Conservation (phyloP, 805 yeast genomes). For the Ogataea glucozyma region DNA sequence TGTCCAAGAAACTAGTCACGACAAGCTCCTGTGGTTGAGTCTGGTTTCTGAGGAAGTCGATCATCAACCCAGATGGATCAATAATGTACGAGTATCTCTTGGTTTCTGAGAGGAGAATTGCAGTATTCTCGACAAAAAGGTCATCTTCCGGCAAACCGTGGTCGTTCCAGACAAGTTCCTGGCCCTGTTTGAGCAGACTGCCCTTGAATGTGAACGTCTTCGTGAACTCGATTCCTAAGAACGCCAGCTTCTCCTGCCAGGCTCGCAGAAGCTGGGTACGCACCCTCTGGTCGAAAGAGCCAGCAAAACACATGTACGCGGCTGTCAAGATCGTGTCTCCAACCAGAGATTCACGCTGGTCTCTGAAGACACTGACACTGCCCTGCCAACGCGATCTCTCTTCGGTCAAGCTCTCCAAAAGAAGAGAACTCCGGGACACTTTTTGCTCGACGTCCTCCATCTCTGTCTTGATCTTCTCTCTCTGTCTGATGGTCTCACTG, state of each 20-base stretch:
- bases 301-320: constrained; percentile 61
- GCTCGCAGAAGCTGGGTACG: constrained; percentile 28
- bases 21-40: constrained; percentile 41
- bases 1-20: constrained; percentile 71
- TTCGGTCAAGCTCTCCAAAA: constrained; percentile 61
- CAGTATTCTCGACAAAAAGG: constrained; percentile 61
- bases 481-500: constrained; percentile 72
- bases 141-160: constrained; percentile 60
- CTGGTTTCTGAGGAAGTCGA: constrained; percentile 41
- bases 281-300: constrained; percentile 43
- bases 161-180: constrained; percentile 50
- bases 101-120: constrained; percentile 40
- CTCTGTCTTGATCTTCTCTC: constrained; percentile 72
- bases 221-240: constrained; percentile 42
- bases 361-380: constrained; percentile 52
- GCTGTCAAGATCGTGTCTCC: constrained; percentile 72
- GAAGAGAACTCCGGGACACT: constrained; percentile 58
- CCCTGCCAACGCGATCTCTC: constrained; percentile 79
- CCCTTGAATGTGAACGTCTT: constrained; percentile 36
- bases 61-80: constrained; percentile 64
- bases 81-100: constrained; percentile 57
- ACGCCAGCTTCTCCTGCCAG: constrained; percentile 33
- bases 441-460: constrained; percentile 61
- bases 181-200: constrained; percentile 42
- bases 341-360: constrained; percentile 45